phyloP scores from a whole-genome alignment of 768 basidiomycete species.

The Hemileccinum impolitum region DNA sequence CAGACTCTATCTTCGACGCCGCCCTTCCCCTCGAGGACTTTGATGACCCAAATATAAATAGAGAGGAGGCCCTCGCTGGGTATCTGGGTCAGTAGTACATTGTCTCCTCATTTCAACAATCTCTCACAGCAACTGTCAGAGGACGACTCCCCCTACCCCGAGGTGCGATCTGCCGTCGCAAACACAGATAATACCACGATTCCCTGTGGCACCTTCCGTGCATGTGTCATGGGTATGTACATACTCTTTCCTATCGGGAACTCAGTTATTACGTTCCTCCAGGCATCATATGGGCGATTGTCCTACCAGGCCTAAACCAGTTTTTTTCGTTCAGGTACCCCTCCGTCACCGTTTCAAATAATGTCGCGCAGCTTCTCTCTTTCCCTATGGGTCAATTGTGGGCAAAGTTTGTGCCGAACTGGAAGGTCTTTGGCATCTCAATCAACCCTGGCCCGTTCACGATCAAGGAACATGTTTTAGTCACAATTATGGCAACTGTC shows the following conservation, averaged over 20 bases:
- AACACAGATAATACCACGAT: slow-evolving; percentile 68
- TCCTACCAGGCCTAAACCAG: slow-evolving; percentile 76
- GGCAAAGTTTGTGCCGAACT: slow-evolving; percentile 51
- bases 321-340: slow-evolving; percentile 76
- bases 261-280: not conserved
- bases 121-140: slow-evolving; percentile 27
- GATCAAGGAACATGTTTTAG: slow-evolving; percentile 72
- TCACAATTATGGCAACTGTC: slow-evolving; percentile 65
- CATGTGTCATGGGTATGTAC: slow-evolving; percentile 51
- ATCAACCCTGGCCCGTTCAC: slow-evolving; percentile 77
- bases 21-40: slow-evolving; percentile 23
- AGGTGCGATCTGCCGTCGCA: slow-evolving; percentile 74
- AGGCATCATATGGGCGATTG: slow-evolving; percentile 50
- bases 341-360: slow-evolving; percentile 37
- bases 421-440: slow-evolving; percentile 52
- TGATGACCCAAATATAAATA: slow-evolving; percentile 39
- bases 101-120: slow-evolving; percentile 7
- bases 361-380: slow-evolving; percentile 71
- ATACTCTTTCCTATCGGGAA: not conserved
- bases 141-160: slow-evolving; percentile 84
- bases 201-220: slow-evolving; percentile 57
- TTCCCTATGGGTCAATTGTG: slow-evolving; percentile 67
- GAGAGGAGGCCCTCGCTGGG: slow-evolving; percentile 23
- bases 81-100: slow-evolving; percentile 18
- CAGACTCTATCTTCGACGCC: slow-evolving; percentile 3